Base-by-base conservation (phyloP, 495 filamentous ascomycete species). In the Annulohypoxylon moriforme region DNA sequence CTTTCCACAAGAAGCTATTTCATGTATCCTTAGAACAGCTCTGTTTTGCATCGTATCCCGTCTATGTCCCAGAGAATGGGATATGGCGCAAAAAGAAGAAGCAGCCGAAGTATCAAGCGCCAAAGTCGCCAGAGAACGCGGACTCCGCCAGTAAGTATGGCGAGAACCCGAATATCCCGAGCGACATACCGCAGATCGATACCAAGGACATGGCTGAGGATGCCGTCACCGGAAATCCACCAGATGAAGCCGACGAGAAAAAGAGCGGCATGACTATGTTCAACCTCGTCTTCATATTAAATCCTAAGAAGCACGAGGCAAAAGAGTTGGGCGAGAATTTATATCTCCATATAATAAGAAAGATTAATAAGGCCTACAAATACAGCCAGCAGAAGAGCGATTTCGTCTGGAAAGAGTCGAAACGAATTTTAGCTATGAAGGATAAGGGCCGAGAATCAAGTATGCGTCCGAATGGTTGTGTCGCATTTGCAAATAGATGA, bases 261-360 rank as follows among this genome's bases (percentile, higher is more conserved):
- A 83, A 80, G 70, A 82, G 79, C 52, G 82, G 81, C 46, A 94
- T 99, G 92, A 94, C 89, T 22, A 97, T 98, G 94, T 99, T 99
- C 78, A 94, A 98, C 81, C 88, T 98, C 34, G 93, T 97, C 13
- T 98, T 98, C 80, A 92, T 97, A 34, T 81, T 97, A 53, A 90
- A 92, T 74, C 91, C 93, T 2, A 91, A 92, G 38, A 85, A 90
- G 53, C 80, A 92, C 44, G 93, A 96, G 77, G 90, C 90, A 72
- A 90, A 91, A 50, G 82, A 89, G 55, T 84, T 93, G 20, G 85
- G 94, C 50, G 86, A 89, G 60, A 89, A 95, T 56, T 90, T 98
- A 76, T 97, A 94, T 75, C 86, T 93, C 59, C 89, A 97, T 76
- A 90, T 97, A 22, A 91, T 93, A 71, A 95, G 92, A 80, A 95